Evolutionary conservation across 2,329 filamentous ascomycete species (phyloP).

Genomic region (Exophiala sp.): DNA sequence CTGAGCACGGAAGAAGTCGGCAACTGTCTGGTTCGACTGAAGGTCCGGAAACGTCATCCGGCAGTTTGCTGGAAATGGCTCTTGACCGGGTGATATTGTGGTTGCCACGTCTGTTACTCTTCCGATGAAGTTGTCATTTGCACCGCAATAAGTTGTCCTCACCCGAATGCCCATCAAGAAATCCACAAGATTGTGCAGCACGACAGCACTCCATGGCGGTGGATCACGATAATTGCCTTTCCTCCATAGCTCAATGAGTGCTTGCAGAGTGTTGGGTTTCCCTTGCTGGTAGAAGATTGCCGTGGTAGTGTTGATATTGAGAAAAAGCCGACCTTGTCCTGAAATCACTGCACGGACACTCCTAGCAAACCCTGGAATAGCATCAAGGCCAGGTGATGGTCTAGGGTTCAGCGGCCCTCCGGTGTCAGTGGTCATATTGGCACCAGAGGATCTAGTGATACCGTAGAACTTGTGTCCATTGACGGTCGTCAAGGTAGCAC

Average conservation of each 20-base stretch:
- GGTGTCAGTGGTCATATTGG: neutral
- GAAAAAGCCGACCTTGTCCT: neutral
- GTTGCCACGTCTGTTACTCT: neutral
- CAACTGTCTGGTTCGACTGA: neutral
- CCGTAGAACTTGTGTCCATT: slow-evolving; percentile 12
- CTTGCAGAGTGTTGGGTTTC: slow-evolving; percentile 1
- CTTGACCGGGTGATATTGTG: neutral
- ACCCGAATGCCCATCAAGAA: slow-evolving; percentile 13
- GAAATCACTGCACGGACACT: slow-evolving; percentile 7
- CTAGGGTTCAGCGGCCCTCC: neutral
- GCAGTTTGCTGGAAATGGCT: neutral
- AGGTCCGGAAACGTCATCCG: neutral
- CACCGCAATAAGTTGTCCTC: slow-evolving; percentile 3
- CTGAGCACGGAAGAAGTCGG: neutral
- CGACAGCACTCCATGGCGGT: neutral
- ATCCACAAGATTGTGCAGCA: neutral
- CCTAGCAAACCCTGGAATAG: slow-evolving; percentile 11
- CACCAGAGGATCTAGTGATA: neutral
- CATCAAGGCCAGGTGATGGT: neutral
- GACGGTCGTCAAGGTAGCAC: slow-evolving; percentile 2
- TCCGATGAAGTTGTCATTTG: neutral
- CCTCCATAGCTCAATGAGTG: slow-evolving; percentile 8
- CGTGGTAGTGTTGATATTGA: slow-evolving; percentile 18
- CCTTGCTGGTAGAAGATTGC: slow-evolving; percentile 9
- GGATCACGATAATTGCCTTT: neutral